Evolutionary conservation across 805 yeast species (phyloP).

Genomic region (Candida krabiensis): DNA sequence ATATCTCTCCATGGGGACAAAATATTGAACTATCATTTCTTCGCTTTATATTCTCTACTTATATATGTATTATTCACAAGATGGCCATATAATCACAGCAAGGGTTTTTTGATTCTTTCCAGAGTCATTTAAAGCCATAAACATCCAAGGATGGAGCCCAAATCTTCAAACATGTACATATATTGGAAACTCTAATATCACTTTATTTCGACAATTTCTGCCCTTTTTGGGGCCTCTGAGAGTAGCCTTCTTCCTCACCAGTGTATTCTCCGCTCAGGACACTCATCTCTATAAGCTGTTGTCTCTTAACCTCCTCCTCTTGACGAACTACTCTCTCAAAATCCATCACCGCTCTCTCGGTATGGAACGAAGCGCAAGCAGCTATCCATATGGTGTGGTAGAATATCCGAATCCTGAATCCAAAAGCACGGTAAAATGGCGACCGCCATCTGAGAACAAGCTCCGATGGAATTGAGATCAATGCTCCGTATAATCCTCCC

Average conservation of each 20-base stretch:
- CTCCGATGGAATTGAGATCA: constrained; percentile 38
- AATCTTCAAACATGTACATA: too few species aligned
- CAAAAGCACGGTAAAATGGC: constrained; percentile 37
- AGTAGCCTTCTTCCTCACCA: constrained; percentile 27
- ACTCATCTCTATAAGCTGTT: constrained; percentile 34
- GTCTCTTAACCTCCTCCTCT: constrained; percentile 33
- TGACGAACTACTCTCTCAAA: constrained; percentile 31
- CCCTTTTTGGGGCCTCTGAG: too few species aligned
- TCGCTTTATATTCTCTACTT: too few species aligned
- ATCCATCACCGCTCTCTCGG: constrained; percentile 35
- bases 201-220: too few species aligned
- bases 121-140: too few species aligned
- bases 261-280: constrained; percentile 33
- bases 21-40: too few species aligned
- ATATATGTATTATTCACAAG: too few species aligned
- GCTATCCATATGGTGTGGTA: constrained; percentile 39
- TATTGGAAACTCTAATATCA: too few species aligned
- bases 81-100: too few species aligned
- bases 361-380: constrained; percentile 35
- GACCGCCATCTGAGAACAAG: constrained; percentile 36
- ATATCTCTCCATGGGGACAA: too few species aligned
- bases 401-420: constrained; percentile 35
- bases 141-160: too few species aligned
- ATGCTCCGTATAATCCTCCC: constrained; percentile 39
- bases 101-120: too few species aligned